These are phyloP conservation scores for Aspergillus campestris DNA, from an alignment of 495 filamentous ascomycete species.

Conservation along the genomic window DNA sequence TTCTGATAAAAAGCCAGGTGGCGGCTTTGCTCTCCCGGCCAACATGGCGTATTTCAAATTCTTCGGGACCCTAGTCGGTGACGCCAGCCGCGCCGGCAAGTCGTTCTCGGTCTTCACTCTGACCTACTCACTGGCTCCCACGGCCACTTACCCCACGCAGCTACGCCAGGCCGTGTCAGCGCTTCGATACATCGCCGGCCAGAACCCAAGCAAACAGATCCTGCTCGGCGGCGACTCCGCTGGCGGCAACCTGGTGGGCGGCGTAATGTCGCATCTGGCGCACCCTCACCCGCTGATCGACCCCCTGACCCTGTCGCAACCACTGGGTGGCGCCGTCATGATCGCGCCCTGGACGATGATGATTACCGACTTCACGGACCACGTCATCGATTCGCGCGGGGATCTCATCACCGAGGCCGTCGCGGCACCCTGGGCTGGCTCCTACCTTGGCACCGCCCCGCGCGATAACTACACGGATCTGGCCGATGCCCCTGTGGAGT, in stretches of 20 bases:
- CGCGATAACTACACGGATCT: conserved; percentile 51
- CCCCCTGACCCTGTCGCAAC: conserved; percentile 10
- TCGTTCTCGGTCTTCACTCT: conserved; percentile 43
- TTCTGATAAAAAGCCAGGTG: conserved; percentile 28
- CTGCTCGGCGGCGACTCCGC: conserved; percentile 58
- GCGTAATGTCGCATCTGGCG: conserved; percentile 50
- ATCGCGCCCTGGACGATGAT: conserved; percentile 53
- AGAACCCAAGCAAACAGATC: conserved; percentile 35
- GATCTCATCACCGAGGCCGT: conserved; percentile 41
- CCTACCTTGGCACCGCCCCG: conserved; percentile 38
- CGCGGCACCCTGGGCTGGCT: conserved; percentile 36
- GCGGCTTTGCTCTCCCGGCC: conserved; percentile 49
- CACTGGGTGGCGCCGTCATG: conserved; percentile 42
- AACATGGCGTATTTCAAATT: conserved; percentile 44
- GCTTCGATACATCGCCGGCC: conserved; percentile 43
- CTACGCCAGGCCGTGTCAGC: conserved; percentile 47
- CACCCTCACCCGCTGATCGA: conserved; percentile 50
- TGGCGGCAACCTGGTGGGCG: conserved; percentile 51
- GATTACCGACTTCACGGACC: conserved; percentile 28
- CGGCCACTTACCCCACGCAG: conserved; percentile 50
- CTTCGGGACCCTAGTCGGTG: conserved; percentile 35
- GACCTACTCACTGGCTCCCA: conserved; percentile 53
- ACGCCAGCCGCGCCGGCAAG: conserved; percentile 25
- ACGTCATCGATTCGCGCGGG: conserved; percentile 37
- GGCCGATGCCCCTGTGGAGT: conserved; percentile 38